A percentile compares a stretch with the other conserved stretches of the same genome.
Evolutionary conservation across 306 rosid species (phyloP).

Genomic region (Vigna radiata): DNA sequence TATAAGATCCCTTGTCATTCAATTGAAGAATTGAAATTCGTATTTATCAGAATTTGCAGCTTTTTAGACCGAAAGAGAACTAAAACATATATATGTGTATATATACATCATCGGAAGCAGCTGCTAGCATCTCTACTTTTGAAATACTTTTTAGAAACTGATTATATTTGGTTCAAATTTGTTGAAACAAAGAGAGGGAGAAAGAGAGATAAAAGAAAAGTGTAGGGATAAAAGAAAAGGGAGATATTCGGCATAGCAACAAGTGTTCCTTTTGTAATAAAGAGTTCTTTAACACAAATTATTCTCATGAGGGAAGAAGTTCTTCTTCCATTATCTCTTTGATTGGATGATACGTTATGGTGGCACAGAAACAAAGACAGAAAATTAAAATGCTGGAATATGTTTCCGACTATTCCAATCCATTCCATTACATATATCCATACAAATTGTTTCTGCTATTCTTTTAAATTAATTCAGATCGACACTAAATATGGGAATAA

Average conservation of each 20-base stretch:
- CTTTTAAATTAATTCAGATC: neutral
- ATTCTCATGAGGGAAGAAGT: constrained; percentile 67
- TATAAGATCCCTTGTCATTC: constrained; percentile 13
- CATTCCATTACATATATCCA: constrained; percentile 49
- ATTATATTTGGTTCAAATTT: constrained; percentile 27
- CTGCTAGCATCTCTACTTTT: constrained; percentile 46
- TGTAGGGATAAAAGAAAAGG: constrained; percentile 42
- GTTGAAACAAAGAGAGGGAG: neutral
- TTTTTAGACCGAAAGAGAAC: constrained; percentile 43
- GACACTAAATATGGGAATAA: constrained; percentile 19
- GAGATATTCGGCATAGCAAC: constrained; percentile 63
- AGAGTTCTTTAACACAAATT: constrained; percentile 51
- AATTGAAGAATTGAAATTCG: constrained; percentile 40
- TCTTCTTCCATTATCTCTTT: constrained; percentile 63
- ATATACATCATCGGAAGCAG: constrained; percentile 48
- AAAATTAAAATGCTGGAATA: constrained; percentile 55
- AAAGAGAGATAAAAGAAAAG: constrained; percentile 25
- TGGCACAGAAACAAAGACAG: constrained; percentile 56
- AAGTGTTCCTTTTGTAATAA: constrained; percentile 57
- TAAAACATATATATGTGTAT: neutral
- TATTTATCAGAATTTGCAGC: constrained; percentile 44
- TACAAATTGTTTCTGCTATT: constrained; percentile 30
- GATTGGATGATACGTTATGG: constrained; percentile 65
- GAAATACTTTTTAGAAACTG: constrained; percentile 47
- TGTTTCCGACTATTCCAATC: constrained; percentile 52